Evolutionary conservation across 78 protist species (phyloP).

Genomic region (Speleostelium caveatum): DNA sequence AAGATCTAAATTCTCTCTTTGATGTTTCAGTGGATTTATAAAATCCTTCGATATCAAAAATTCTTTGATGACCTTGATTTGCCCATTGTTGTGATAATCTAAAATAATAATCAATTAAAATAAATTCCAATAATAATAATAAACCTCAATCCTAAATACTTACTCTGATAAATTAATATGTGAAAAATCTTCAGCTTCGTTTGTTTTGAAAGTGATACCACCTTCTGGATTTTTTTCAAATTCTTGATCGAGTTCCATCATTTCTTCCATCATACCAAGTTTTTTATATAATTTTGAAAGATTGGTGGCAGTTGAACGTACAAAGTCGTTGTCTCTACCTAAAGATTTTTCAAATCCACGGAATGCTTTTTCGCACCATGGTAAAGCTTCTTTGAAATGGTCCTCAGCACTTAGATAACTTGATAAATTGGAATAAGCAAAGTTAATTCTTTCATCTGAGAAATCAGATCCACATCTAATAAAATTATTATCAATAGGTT

Average conservation of each 20-base stretch:
- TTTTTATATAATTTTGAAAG: slow-evolving; percentile 40
- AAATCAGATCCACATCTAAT: neutral
- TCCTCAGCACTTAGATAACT: slow-evolving; percentile 21
- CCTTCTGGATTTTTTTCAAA: slow-evolving; percentile 24
- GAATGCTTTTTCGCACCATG: slow-evolving; percentile 29
- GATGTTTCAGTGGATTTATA: slow-evolving; percentile 44
- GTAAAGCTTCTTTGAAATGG: slow-evolving; percentile 38
- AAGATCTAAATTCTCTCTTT: slow-evolving; percentile 13
- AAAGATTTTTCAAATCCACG: slow-evolving; percentile 2
- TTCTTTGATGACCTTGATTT: slow-evolving; percentile 53
- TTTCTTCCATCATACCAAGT: slow-evolving; percentile 29
- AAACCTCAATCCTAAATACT: neutral
- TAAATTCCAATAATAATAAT: neutral
- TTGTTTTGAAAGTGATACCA: neutral
- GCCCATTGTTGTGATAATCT: slow-evolving; percentile 35
- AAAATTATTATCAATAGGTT: neutral
- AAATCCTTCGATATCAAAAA: slow-evolving; percentile 47
- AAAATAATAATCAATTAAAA: neutral
- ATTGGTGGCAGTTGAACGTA: slow-evolving; percentile 43
- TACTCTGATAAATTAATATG: slow-evolving; percentile 40
- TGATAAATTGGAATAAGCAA: slow-evolving; percentile 54
- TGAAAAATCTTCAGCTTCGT: slow-evolving; percentile 6
- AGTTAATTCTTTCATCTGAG: slow-evolving; percentile 48
- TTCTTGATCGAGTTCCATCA: neutral
- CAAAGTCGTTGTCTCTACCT: slow-evolving; percentile 43